Evolutionary conservation across 2,329 filamentous ascomycete genomes (phyloP).

Genomic region (Epichloe uncinata): DNA sequence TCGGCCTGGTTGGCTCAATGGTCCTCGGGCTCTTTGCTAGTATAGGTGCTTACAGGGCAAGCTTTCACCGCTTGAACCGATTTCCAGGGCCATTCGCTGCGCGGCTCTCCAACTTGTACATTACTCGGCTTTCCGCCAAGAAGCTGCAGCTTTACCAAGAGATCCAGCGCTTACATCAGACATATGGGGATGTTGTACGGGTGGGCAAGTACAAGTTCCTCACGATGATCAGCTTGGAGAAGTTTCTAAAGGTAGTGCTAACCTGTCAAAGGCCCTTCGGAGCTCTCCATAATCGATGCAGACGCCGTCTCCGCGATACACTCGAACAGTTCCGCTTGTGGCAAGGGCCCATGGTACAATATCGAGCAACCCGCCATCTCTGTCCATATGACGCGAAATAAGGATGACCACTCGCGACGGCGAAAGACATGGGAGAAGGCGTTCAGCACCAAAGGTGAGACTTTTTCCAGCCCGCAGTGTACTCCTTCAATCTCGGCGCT

Average conservation of each 20-base stretch:
- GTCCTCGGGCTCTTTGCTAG: slow-evolving; percentile 4
- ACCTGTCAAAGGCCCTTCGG: slow-evolving; percentile 13
- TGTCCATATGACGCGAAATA: slow-evolving; percentile 19
- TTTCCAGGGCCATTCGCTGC: slow-evolving; percentile 17
- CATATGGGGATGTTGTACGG: slow-evolving; percentile 19
- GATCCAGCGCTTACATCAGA: slow-evolving; percentile 13
- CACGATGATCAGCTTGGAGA: background rate
- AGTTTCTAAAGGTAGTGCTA: background rate
- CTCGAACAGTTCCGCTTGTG: slow-evolving; percentile 14
- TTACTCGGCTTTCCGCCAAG: slow-evolving; percentile 11
- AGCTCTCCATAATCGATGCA: slow-evolving; percentile 19
- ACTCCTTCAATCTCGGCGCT: background rate
- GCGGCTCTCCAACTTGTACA: slow-evolving; percentile 13
- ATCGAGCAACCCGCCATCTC: slow-evolving; percentile 16
- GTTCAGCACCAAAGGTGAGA: slow-evolving; percentile 16
- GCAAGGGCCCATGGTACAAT: slow-evolving; percentile 22
- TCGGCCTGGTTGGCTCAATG: background rate
- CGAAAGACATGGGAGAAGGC: slow-evolving; percentile 22
- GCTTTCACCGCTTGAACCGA: slow-evolving; percentile 14
- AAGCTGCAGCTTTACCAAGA: slow-evolving; percentile 13
- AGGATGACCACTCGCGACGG: slow-evolving; percentile 16
- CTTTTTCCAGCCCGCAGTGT: background rate
- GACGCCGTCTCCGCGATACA: slow-evolving; percentile 16
- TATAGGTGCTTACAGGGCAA: slow-evolving; percentile 10
- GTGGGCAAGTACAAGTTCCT: slow-evolving; percentile 8